phyloP scores from a whole-genome alignment of 2,329 filamentous ascomycete species.

The Rhynchosporium graminicola region DNA sequence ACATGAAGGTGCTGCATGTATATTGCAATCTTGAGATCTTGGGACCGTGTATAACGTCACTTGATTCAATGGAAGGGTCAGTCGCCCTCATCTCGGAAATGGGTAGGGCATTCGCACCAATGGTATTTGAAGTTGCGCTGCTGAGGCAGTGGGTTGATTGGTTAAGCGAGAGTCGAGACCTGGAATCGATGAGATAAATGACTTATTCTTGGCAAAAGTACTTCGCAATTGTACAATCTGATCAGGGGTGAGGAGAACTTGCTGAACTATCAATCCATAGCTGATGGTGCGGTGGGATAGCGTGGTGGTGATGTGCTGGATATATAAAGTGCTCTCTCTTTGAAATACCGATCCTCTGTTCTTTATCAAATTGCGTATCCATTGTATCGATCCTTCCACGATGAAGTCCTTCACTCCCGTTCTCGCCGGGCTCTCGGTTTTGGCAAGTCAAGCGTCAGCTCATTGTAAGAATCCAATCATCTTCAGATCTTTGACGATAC shows the following conservation, averaged over 20 bases:
- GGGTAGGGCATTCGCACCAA: slow-evolving; percentile 6
- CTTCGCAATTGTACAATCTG: neutral
- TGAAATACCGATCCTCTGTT: neutral
- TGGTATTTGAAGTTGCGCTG: neutral
- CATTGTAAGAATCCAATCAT: slow-evolving; percentile 21
- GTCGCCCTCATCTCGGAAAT: neutral
- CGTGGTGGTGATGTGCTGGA: slow-evolving; percentile 3
- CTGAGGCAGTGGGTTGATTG: neutral
- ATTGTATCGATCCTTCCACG: neutral
- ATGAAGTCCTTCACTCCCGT: slow-evolving; percentile 28
- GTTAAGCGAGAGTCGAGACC: neutral
- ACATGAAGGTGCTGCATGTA: slow-evolving; percentile 15
- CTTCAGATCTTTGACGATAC: neutral
- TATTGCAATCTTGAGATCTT: slow-evolving; percentile 15
- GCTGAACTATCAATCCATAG: neutral
- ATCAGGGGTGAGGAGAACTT: neutral
- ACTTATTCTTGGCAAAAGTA: neutral
- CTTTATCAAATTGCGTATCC: slow-evolving; percentile 12
- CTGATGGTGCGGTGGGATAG: neutral
- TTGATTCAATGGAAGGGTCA: slow-evolving; percentile 12
- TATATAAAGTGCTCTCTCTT: slow-evolving; percentile 6
- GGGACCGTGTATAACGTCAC: slow-evolving; percentile 9
- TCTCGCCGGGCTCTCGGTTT: slow-evolving; percentile 14
- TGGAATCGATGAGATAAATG: slow-evolving; percentile 9
- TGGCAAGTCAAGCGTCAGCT: slow-evolving; percentile 22